These are phyloP conservation scores for Pholiota adiposa DNA, from an alignment of 1,284 basidiomycete species.

Conservation along the genomic window DNA sequence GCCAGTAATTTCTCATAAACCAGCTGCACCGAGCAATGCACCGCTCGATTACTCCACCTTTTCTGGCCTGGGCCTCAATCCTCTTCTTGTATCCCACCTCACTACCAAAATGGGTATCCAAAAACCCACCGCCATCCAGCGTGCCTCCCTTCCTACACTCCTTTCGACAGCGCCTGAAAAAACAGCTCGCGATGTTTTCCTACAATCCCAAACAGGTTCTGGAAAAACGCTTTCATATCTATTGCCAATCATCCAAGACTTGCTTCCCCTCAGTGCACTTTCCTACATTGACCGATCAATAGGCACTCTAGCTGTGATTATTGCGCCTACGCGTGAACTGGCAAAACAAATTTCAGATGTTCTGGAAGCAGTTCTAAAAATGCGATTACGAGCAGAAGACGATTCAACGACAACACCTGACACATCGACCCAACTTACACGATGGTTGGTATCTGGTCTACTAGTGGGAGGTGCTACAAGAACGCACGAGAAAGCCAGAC, in stretches of 20 bases:
- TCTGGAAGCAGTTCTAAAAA: constrained; percentile 83
- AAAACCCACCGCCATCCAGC: constrained; percentile 92
- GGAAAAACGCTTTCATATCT: constrained; percentile 97
- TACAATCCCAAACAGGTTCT: constrained; percentile 97
- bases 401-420: constrained; percentile 55
- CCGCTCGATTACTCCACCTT: constrained; percentile 82
- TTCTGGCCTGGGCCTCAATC: constrained; percentile 78
- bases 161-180: constrained; percentile 50
- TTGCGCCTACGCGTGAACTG: constrained; percentile 93
- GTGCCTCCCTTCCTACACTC: constrained; percentile 78
- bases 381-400: constrained; percentile 71
- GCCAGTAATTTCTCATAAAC: constrained; percentile 28
- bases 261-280: constrained; percentile 84
- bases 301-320: constrained; percentile 93
- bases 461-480: constrained; percentile 84
- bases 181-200: constrained; percentile 80
- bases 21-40: constrained; percentile 77
- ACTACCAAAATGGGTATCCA: constrained; percentile 81
- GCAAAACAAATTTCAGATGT: constrained; percentile 96
- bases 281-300: constrained; percentile 89
- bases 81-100: constrained; percentile 83
- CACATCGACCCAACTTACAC: constrained; percentile 64
- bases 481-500: constrained; percentile 68
- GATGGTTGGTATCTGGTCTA: constrained; percentile 94
- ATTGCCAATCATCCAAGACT: constrained; percentile 93